Conservation (phyloP, 805 yeast genomes). For the Zygoascus flipseniorum region DNA sequence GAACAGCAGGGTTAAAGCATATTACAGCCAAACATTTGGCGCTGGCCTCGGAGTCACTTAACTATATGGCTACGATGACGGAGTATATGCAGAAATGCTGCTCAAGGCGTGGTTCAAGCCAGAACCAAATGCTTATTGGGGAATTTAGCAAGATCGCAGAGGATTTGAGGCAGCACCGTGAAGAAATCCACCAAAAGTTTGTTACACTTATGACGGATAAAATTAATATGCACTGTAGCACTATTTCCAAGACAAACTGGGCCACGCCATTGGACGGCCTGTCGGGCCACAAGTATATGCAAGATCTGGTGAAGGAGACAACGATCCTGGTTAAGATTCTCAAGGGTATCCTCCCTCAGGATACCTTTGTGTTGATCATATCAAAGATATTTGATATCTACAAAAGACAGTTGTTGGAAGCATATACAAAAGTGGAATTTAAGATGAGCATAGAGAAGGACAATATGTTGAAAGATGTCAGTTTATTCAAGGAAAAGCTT, state of each 20-base stretch:
- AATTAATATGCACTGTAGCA: constrained; percentile 41
- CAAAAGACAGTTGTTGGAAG: constrained; percentile 46
- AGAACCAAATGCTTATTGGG: constrained; percentile 13
- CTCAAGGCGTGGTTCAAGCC: constrained; percentile 14
- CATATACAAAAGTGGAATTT: constrained; percentile 37
- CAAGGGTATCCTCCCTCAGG: constrained; percentile 46
- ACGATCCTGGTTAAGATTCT: constrained; percentile 54
- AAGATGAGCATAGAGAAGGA: constrained; percentile 27
- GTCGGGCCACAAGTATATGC: constrained; percentile 56
- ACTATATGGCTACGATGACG: constrained; percentile 35
- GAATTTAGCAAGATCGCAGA: constrained; percentile 35
- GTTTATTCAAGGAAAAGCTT: constrained; percentile 54
- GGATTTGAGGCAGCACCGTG: constrained; percentile 50
- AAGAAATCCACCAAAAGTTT: constrained; percentile 53
- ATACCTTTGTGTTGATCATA: constrained; percentile 32
- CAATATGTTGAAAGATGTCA: constrained; percentile 50
- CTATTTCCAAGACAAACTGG: constrained; percentile 44
- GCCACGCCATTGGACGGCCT: constrained; percentile 31
- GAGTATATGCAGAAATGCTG: constrained; percentile 30
- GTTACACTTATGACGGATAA: constrained; percentile 67
- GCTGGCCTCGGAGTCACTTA: constrained; percentile 56
- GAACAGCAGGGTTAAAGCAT: constrained; percentile 64
- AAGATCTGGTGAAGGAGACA: constrained; percentile 55
- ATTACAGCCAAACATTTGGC: constrained; percentile 68
- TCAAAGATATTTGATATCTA: constrained; percentile 40